These are phyloP conservation scores for Hemileia vastatrix DNA, from an alignment of 1,284 basidiomycete species.

Conservation along the genomic window DNA sequence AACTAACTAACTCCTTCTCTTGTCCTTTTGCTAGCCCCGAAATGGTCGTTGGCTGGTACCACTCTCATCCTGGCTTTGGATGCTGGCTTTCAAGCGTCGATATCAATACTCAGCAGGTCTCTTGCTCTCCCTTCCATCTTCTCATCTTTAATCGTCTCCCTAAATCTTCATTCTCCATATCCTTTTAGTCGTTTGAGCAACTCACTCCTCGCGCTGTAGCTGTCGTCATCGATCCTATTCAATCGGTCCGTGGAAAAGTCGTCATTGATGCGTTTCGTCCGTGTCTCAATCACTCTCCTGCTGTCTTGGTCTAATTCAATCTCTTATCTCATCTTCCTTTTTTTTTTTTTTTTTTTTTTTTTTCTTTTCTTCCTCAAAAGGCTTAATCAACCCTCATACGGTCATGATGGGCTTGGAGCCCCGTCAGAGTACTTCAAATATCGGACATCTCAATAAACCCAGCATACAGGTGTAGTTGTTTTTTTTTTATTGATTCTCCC, in stretches of 20 bases:
- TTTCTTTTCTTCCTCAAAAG: not conserved
- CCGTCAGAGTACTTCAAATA: conserved; percentile 94
- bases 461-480: conserved; percentile 65
- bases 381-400: conserved; percentile 72
- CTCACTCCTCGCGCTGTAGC: conserved; percentile 90
- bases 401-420: conserved; percentile 81
- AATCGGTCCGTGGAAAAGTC: conserved; percentile 90
- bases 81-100: conserved; percentile 99
- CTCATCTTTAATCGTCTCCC: not conserved
- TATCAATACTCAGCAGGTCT: conserved; percentile 94
- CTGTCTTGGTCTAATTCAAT: too few relatives aligned
- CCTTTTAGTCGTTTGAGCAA: conserved; percentile 80
- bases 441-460: conserved; percentile 97
- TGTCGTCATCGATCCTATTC: conserved; percentile 96
- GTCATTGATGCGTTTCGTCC: conserved; percentile 95
- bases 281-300: too few relatives aligned
- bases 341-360: not conserved
- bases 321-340: not conserved
- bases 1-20: not conserved
- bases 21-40: conserved; percentile 60
- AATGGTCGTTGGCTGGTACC: conserved; percentile 99
- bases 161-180: not conserved
- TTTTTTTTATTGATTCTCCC: conserved; percentile 6
- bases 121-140: conserved; percentile 28
- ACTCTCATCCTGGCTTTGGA: conserved; percentile 98